Base-by-base conservation (phyloP, 768 basidiomycete genomes). In the Auriscalpium microsporum region DNA sequence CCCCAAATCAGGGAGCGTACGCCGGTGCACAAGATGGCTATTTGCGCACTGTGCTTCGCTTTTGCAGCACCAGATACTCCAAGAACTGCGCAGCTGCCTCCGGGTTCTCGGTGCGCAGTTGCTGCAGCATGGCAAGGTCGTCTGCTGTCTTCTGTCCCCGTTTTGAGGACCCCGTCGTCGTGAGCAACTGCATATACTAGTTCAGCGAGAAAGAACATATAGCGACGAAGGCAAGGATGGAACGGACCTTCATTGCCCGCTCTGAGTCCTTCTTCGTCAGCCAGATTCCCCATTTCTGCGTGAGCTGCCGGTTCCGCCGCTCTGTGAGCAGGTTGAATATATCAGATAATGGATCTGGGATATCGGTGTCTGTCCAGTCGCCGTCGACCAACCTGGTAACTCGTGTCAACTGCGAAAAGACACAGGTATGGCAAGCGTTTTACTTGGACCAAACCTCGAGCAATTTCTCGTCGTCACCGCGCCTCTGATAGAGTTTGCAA, bases 221-320 rank as follows among this genome's bases (percentile, higher is more conserved):
- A 1, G 38, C 8, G 19, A 45, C 16, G 2, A 44, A 58, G 9
- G 38, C 47, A 46, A 19, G 23, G 19, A 45, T 46, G 8, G 19
- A 42, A 62, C 65, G 48, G 58, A 89, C 91, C 73, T 83, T 82
- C 23, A 96, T 68, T 4, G 85, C 91, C 45, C 77, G 79, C 23
- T 86, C 83, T 0, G 81, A 72, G 68, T 90, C 83, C 38, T 78
- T 77, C 60, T 78, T 80, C 2, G 83, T 77, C 19, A 96, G 70
- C 93, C 94, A 95, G 8, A 90, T 69, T 3, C 81, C 86, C 83
- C 92, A 94, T 51, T 79, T 76, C 58, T 86, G 83, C 4, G 82
- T 79, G 52, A 92, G 63, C 3, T 71, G 63, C 23, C 80, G 78
- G 63, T 90, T 84, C 56, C 75, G 79, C 56, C 78, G 79, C 46